A percentile compares a stretch with the other conserved stretches of the same genome.
phyloP scores from a whole-genome alignment of 306 rosid genomes.

The Spatholobus suberectus region DNA sequence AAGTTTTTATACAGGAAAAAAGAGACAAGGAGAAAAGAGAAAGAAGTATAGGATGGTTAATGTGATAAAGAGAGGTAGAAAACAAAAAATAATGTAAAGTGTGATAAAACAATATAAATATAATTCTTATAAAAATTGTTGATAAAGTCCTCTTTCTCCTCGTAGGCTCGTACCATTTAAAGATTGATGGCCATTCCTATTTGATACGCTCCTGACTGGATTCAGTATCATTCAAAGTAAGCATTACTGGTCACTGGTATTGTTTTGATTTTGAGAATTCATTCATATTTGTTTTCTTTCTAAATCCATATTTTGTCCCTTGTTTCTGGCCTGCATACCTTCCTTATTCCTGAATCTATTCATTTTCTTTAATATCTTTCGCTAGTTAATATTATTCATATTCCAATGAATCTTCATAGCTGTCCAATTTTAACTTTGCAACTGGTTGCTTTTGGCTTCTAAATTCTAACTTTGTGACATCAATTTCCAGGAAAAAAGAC shows the following conservation, averaged over 20 bases:
- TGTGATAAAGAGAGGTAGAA: neutral
- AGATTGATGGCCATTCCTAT: neutral
- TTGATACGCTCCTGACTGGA: neutral
- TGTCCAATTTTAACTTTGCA: constrained; percentile 15
- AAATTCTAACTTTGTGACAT: neutral
- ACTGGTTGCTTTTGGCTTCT: constrained; percentile 16
- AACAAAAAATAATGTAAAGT: neutral
- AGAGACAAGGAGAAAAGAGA: neutral
- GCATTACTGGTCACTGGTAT: neutral
- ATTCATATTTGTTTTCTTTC: neutral
- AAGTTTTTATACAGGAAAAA: neutral
- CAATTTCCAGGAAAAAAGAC: neutral
- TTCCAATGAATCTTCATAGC: constrained; percentile 31
- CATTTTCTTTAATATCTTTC: neutral
- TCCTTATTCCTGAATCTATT: constrained; percentile 11
- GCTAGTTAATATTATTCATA: neutral
- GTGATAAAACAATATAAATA: neutral
- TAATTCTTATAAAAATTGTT: too few species aligned
- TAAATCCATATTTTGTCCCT: neutral
- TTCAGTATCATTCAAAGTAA: constrained; percentile 22
- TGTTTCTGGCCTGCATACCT: neutral
- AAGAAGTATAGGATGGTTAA: neutral
- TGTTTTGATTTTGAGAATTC: constrained; percentile 13
- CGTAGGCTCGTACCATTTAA: too few species aligned
- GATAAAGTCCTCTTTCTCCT: too few species aligned